Evolutionary conservation across 23 red algal species (phyloP), one percentile per base, ranked within the genome.

Genomic region (Gracilaria gracilis): DNA sequence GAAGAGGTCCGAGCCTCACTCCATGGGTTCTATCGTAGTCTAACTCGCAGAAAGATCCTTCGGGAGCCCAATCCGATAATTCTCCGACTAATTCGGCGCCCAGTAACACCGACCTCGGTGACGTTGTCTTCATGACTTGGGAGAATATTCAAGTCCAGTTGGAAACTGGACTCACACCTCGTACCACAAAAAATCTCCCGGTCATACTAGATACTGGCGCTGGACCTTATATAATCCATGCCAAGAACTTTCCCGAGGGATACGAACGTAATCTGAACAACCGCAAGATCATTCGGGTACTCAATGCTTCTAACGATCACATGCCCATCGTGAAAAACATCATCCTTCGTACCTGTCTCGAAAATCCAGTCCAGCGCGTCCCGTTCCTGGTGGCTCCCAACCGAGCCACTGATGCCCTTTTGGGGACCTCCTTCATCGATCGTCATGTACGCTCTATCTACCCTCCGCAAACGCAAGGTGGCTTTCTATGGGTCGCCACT

Each of bases 361-460:
- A 39, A 16, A 50, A 80, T 44, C 32, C 51, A 16, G n/a, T 19
- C 46, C 35, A 23, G 46, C 37, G 24, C 35, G 20, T 55, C 27
- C 11, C 34, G 2, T 80, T 80, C 51, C 25, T 50, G 53, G 75
- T 80, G 1, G 34, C 53, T 16, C 21, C 25, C 4, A 31, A 80
- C 27, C 38, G 48, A 2, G 75, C 46, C 11, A 39, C 75, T 31
- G 42, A 80, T 53, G 38, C 24, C 25, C 46, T 80, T 50, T 23
- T 80, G 15, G 42, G 75, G 3, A 80, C 24, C 25, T 32, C 75
- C 75, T 80, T 80, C 75, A 80, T 80, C 42, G 15, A 80, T 29
- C 36, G 53, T 16, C 40, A 80, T 8, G 75, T 80, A 3, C 28
- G 53, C 14, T 15, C 53, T 13, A 80, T 80, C 24, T 51, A 80